phyloP scores from a whole-genome alignment of 2,329 filamentous ascomycete genomes.

The Coniochaeta pulveracea region DNA sequence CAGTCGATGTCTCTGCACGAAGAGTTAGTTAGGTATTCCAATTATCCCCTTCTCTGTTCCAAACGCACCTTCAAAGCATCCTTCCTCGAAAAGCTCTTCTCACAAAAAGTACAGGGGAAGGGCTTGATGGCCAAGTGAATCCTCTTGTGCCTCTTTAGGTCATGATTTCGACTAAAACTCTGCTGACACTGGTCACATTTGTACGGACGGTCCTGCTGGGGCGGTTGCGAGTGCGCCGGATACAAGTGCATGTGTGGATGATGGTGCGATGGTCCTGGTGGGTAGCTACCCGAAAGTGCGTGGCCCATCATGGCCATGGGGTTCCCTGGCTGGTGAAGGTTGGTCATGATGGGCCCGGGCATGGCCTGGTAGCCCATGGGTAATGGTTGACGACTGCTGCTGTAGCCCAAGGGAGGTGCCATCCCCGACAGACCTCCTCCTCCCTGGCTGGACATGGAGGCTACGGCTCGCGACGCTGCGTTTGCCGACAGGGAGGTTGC shows the following conservation, averaged over 20 bases:
- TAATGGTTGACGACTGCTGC: conserved; percentile 30
- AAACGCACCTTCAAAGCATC: conserved; percentile 90
- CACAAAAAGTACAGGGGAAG: conserved; percentile 81
- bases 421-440: conserved; percentile 16
- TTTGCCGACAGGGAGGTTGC: neutral
- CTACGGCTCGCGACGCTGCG: conserved; percentile 14
- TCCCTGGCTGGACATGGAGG: conserved; percentile 9
- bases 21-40: neutral
- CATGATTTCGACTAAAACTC: conserved; percentile 93
- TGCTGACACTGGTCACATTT: conserved; percentile 88
- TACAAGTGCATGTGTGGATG: conserved; percentile 40
- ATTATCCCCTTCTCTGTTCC: neutral
- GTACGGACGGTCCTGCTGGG: conserved; percentile 71
- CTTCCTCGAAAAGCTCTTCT: conserved; percentile 94
- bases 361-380: conserved; percentile 28
- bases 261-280: conserved; percentile 2
- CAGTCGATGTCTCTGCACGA: conserved; percentile 42
- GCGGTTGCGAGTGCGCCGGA: conserved; percentile 28
- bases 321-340: conserved; percentile 20
- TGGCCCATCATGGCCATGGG: conserved; percentile 50
- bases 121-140: conserved; percentile 95
- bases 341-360: conserved; percentile 16
- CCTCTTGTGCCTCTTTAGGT: conserved; percentile 88
- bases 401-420: conserved; percentile 11
- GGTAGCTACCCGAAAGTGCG: conserved; percentile 13